Evolutionary conservation across 1,139 yeast species (phyloP).

Genomic region (Wickerhamiella infanticola): DNA sequence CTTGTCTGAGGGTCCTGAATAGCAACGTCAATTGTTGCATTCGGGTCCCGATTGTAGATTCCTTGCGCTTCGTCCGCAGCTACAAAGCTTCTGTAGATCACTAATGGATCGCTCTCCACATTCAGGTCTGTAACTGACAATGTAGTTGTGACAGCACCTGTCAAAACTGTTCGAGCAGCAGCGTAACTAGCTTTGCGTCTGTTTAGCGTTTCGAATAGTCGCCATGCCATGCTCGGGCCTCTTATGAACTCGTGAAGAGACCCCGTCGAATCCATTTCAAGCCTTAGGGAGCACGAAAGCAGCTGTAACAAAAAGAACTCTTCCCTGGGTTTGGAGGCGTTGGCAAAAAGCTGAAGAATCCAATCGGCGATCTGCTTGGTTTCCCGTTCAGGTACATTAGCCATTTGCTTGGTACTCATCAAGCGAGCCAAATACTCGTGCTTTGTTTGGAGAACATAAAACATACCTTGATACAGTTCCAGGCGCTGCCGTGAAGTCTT

Average conservation of each 20-base stretch:
- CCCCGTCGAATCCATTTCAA: slow-evolving; percentile 27
- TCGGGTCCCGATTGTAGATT: slow-evolving; percentile 27
- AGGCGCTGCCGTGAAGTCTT: slow-evolving; percentile 29
- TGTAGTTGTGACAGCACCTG: slow-evolving; percentile 35
- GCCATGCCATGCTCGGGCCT: slow-evolving; percentile 31
- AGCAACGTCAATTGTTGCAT: slow-evolving; percentile 47
- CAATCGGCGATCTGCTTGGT: slow-evolving; percentile 31
- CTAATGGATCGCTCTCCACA: slow-evolving; percentile 69
- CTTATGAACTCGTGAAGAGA: slow-evolving; percentile 18
- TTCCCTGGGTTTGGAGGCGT: slow-evolving; percentile 40
- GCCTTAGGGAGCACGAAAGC: slow-evolving; percentile 36
- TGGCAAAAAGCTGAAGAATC: slow-evolving; percentile 35
- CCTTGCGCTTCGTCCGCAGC: slow-evolving; percentile 34
- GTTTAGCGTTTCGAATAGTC: slow-evolving; percentile 39
- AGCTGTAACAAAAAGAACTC: slow-evolving; percentile 56
- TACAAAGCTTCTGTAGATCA: slow-evolving; percentile 33
- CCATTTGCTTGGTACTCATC: slow-evolving; percentile 22
- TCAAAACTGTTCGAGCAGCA: slow-evolving; percentile 37
- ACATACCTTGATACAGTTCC: slow-evolving; percentile 58
- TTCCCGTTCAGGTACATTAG: slow-evolving; percentile 22
- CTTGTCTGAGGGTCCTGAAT: slow-evolving; percentile 66
- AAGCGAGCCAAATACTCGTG: slow-evolving; percentile 56
- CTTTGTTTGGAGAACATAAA: slow-evolving; percentile 74
- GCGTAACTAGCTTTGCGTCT: slow-evolving; percentile 45
- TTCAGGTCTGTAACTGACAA: slow-evolving; percentile 42